Percentiles rank a stretch among this genome's conserved stretches.
Evolutionary conservation across 306 rosid species (phyloP).

Genomic region (Cucumis melo): DNA sequence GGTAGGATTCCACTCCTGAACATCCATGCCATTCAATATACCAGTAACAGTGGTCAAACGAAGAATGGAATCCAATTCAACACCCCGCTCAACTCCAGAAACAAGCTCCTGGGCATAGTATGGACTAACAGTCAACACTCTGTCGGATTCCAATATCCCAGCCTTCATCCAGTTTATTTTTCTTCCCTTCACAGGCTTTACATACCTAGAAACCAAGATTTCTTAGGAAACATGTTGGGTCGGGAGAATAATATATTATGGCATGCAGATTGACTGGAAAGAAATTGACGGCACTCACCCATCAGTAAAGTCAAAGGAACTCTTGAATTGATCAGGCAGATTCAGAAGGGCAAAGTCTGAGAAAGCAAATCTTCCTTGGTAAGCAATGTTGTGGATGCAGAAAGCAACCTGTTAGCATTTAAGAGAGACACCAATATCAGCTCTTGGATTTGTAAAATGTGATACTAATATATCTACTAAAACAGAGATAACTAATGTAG

Average conservation of each 20-base stretch:
- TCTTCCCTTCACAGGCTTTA: slow-evolving; percentile 33
- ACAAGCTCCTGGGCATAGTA: slow-evolving; percentile 33
- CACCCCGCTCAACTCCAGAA: slow-evolving; percentile 31
- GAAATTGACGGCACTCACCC: slow-evolving; percentile 17
- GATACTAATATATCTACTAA: neutral
- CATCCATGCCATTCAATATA: slow-evolving; percentile 37
- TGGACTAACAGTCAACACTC: slow-evolving; percentile 33
- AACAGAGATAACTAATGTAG: neutral
- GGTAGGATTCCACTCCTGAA: slow-evolving; percentile 40
- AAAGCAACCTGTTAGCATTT: slow-evolving; percentile 25
- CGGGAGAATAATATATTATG: neutral
- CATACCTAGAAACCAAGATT: slow-evolving; percentile 16
- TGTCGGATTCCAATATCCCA: slow-evolving; percentile 25
- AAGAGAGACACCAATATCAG: slow-evolving; percentile 3
- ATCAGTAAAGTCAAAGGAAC: slow-evolving; percentile 36
- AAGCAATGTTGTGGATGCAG: slow-evolving; percentile 45
- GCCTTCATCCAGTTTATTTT: slow-evolving; percentile 46
- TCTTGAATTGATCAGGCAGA: slow-evolving; percentile 22
- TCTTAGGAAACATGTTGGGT: neutral
- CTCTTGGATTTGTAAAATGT: neutral
- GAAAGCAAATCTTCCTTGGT: slow-evolving; percentile 35
- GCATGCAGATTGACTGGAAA: neutral
- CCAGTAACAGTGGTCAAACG: slow-evolving; percentile 23
- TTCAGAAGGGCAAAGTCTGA: slow-evolving; percentile 23
- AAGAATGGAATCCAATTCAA: slow-evolving; percentile 22